phyloP scores from a whole-genome alignment of 139 green algal genomes.

The Limnomonas spitsbergensis region DNA sequence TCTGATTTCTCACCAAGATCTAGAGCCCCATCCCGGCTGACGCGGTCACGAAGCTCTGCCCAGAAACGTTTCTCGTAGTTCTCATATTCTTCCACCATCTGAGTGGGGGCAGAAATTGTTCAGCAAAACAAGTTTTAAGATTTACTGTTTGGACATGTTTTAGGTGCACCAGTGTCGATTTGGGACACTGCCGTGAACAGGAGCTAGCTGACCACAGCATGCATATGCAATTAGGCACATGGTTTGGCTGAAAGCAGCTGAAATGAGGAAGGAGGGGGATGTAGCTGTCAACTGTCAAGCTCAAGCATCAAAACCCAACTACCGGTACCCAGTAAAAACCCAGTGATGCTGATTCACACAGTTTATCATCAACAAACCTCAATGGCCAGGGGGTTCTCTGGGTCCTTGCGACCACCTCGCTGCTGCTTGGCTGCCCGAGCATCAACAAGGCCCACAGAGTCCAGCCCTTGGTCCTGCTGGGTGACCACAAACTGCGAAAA shows the following conservation, averaged over 20 bases:
- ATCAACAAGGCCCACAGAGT: neutral
- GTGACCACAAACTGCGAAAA: neutral
- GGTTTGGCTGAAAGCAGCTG: neutral
- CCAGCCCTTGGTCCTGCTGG: neutral
- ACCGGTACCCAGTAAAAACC: no score
- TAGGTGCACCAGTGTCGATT: no score
- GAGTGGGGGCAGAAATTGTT: neutral
- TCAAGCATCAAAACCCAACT: no score
- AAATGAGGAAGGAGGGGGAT: no score
- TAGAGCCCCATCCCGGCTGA: neutral
- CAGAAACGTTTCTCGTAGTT: conserved; percentile 4
- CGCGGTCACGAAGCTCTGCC: neutral
- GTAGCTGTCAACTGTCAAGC: no score
- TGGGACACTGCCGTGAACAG: no score
- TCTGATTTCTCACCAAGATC: neutral
- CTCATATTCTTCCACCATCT: conserved; percentile 12
- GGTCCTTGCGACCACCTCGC: no score
- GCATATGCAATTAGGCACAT: neutral
- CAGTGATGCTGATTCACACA: no score
- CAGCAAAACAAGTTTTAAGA: no score
- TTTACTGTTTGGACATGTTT: no score
- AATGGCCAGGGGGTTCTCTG: no score
- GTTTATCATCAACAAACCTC: no score
- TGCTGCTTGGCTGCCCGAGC: neutral
- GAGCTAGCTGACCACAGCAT: neutral